Evolutionary conservation across 495 filamentous ascomycete genomes (phyloP).

Genomic region (Xylaria cubensis): DNA sequence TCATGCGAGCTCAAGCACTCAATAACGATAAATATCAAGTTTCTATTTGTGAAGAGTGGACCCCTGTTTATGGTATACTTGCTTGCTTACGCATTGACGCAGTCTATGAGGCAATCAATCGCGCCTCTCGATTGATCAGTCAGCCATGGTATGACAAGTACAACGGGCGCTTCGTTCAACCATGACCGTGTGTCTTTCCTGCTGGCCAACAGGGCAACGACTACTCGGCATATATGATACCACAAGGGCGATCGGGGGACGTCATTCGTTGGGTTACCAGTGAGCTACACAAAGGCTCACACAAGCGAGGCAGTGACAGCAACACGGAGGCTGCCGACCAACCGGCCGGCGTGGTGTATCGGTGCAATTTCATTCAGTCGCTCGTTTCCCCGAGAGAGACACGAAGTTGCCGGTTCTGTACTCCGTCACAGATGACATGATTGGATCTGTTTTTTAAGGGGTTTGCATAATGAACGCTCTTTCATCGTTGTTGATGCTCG

Average conservation of each 20-base stretch:
- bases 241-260: slow-evolving; percentile 9
- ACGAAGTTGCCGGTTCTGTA: not conserved
- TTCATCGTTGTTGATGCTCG: not conserved
- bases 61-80: not conserved
- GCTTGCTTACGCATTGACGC: not conserved
- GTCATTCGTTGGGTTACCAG: slow-evolving; percentile 12
- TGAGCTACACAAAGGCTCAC: slow-evolving; percentile 18
- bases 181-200: not conserved
- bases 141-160: not conserved
- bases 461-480: not conserved
- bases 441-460: not conserved
- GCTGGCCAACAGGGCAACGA: not conserved
- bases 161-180: not conserved
- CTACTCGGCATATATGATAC: not conserved
- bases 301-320: slow-evolving; percentile 21
- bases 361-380: not conserved
- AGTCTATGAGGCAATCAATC: not conserved
- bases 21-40: not conserved
- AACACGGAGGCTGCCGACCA: not conserved
- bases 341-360: not conserved
- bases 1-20: not conserved
- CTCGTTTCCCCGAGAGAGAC: not conserved
- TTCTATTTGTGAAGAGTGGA: not conserved
- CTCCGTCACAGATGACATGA: not conserved
- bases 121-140: not conserved